These are phyloP conservation scores for Gelatoporia subvermispora DNA, from an alignment of 768 basidiomycete species.

Conservation along the genomic window DNA sequence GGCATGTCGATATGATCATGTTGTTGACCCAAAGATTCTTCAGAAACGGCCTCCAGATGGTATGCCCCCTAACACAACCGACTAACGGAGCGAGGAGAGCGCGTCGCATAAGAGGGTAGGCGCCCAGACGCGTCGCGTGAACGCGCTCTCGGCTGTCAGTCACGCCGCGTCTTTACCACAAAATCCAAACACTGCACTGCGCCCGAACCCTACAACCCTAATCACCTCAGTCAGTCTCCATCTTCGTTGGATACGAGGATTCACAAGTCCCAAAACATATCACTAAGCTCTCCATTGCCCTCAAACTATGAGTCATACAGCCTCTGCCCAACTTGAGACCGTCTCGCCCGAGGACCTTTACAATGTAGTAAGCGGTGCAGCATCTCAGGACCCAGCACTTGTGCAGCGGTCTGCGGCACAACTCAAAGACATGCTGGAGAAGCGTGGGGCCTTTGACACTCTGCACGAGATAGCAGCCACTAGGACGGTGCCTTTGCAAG, in stretches of 20 bases:
- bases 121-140: constrained; percentile 12
- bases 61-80: neutral
- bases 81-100: neutral
- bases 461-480: constrained; percentile 71
- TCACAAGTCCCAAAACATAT: too few relatives aligned
- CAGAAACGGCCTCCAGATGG: too few relatives aligned
- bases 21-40: neutral
- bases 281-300: too few relatives aligned
- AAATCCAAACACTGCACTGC: too few relatives aligned
- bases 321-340: constrained; percentile 22
- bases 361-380: constrained; percentile 60
- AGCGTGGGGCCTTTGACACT: constrained; percentile 66
- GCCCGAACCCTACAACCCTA: neutral
- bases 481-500: constrained; percentile 49
- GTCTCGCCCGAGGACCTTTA: constrained; percentile 63
- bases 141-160: neutral
- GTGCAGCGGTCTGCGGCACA: constrained; percentile 48
- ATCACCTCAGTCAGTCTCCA: neutral
- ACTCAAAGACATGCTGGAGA: constrained; percentile 63
- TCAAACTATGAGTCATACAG: neutral
- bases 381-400: constrained; percentile 61
- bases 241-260: too few relatives aligned
- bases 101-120: neutral
- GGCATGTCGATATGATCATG: constrained; percentile 1
- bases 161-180: too few relatives aligned